phyloP scores from a whole-genome alignment of 305 asterid genomes.

The Rubia peregrina region DNA sequence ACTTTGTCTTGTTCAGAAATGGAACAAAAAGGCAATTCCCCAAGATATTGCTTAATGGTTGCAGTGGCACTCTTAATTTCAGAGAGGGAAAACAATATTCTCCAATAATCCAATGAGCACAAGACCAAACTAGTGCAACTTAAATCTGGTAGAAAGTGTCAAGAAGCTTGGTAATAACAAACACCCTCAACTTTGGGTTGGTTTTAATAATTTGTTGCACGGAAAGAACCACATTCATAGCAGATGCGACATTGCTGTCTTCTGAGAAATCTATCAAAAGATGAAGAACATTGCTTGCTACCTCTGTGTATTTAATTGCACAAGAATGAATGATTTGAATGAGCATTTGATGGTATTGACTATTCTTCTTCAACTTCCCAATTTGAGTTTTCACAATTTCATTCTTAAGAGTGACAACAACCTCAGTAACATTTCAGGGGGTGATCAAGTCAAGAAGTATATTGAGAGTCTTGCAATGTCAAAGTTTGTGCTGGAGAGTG shows the following conservation, averaged over 20 bases:
- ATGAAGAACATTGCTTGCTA: constrained; percentile 95
- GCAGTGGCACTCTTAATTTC: constrained; percentile 76
- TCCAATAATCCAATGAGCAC: constrained; percentile 67
- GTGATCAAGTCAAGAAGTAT: constrained; percentile 83
- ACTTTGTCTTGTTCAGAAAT: constrained; percentile 68
- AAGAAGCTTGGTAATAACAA: constrained; percentile 71
- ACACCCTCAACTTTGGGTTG: constrained; percentile 84
- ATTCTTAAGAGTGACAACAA: constrained; percentile 37
- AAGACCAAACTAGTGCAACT: constrained; percentile 79
- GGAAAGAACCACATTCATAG: constrained; percentile 79
- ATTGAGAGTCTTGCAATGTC: constrained; percentile 89
- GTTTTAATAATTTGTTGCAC: constrained; percentile 93
- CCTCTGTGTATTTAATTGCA: constrained; percentile 92
- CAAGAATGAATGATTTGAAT: constrained; percentile 86
- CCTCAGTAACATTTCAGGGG: constrained; percentile 80
- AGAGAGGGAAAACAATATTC: constrained; percentile 89
- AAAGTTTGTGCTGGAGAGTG: constrained; percentile 83
- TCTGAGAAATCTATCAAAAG: constrained; percentile 96
- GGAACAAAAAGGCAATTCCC: constrained; percentile 84
- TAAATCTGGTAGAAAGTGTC: constrained; percentile 95
- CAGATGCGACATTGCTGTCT: constrained; percentile 92
- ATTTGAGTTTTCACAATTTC: constrained; percentile 90
- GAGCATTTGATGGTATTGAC: constrained; percentile 14
- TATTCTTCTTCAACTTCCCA: constrained; percentile 10
- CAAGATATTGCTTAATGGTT: constrained; percentile 62